Conservation (phyloP, 2,329 filamentous ascomycete species). For the Hypoxylon rubiginosum region DNA sequence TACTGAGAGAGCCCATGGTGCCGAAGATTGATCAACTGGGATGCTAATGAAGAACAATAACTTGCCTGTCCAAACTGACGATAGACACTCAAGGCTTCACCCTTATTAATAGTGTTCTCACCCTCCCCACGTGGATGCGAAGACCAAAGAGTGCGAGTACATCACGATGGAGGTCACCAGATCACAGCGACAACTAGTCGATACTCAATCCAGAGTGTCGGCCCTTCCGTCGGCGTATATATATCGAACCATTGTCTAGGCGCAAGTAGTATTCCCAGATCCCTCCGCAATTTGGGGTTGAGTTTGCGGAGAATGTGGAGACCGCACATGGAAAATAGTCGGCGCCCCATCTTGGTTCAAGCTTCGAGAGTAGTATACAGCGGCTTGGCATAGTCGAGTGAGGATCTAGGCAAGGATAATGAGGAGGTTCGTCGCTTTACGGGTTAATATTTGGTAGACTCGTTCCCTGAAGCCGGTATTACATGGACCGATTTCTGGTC, state of each 20-base stretch:
- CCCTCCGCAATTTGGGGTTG: constrained; percentile 6
- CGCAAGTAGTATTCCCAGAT: constrained; percentile 18
- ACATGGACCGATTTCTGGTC: constrained; percentile 8
- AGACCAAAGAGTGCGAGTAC: not conserved
- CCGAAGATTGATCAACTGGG: not conserved
- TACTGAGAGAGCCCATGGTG: constrained; percentile 15
- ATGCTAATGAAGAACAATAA: not conserved
- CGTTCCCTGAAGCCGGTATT: constrained; percentile 1
- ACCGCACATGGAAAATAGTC: not conserved
- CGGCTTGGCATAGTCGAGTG: constrained; percentile 19
- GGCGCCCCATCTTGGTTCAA: constrained; percentile 4
- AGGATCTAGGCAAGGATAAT: constrained; percentile 20
- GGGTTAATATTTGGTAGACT: constrained; percentile 22
- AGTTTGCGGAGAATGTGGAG: constrained; percentile 28
- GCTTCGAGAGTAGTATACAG: constrained; percentile 2
- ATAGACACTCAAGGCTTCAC: not conserved
- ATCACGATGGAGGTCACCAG: constrained; percentile 23
- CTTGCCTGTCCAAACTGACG: not conserved
- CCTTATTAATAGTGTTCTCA: constrained; percentile 9
- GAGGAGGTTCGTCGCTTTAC: constrained; percentile 5
- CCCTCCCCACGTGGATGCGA: not conserved
- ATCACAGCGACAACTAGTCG: constrained; percentile 8
- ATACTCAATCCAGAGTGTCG: constrained; percentile 26
- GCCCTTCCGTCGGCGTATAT: constrained; percentile 35
- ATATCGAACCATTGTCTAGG: constrained; percentile 21